A percentile compares a stretch with the other conserved stretches of the same genome.
These are phyloP conservation scores for Pterulicium gracile DNA, from an alignment of 1,284 basidiomycete genomes.

Conservation along the genomic window DNA sequence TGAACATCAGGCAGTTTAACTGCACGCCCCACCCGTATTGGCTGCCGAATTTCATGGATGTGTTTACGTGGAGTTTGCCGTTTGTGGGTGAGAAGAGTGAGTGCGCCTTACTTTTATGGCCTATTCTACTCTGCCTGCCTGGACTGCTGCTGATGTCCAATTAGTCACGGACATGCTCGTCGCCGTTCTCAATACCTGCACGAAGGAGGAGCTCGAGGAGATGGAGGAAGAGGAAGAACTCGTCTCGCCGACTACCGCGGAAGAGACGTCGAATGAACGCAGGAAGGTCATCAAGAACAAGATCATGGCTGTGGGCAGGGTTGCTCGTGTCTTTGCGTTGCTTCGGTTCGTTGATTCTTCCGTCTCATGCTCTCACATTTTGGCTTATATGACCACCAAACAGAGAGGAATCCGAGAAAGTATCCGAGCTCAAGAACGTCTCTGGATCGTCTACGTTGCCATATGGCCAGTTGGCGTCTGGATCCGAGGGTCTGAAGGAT, in stretches of 20 bases:
- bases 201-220: constrained; percentile 90
- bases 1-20: constrained; percentile 95
- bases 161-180: constrained; percentile 93
- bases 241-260: constrained; percentile 23
- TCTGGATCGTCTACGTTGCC: constrained; percentile 74
- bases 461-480: constrained; percentile 79
- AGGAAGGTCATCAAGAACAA: constrained; percentile 92
- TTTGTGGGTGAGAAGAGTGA: constrained; percentile 93
- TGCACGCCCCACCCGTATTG: constrained; percentile 93
- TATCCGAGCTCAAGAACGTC: constrained; percentile 93
- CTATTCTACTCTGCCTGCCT: not conserved
- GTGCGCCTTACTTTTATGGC: constrained; percentile 16
- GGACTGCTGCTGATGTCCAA: no score
- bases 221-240: constrained; percentile 50
- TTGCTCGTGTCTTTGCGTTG: constrained; percentile 93
- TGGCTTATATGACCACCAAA: constrained; percentile 2
- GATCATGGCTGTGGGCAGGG: constrained; percentile 94
- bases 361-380: not conserved
- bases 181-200: constrained; percentile 88
- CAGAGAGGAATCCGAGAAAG: constrained; percentile 96
- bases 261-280: constrained; percentile 53
- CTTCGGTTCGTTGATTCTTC: constrained; percentile 56
- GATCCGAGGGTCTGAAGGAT: constrained; percentile 93
- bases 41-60: constrained; percentile 93
- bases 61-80: constrained; percentile 85